Percentiles rank a stretch among this genome's conserved stretches.
Evolutionary conservation across 352 stramenopile species (phyloP).

Genomic region (Globisporangium nagaii): DNA sequence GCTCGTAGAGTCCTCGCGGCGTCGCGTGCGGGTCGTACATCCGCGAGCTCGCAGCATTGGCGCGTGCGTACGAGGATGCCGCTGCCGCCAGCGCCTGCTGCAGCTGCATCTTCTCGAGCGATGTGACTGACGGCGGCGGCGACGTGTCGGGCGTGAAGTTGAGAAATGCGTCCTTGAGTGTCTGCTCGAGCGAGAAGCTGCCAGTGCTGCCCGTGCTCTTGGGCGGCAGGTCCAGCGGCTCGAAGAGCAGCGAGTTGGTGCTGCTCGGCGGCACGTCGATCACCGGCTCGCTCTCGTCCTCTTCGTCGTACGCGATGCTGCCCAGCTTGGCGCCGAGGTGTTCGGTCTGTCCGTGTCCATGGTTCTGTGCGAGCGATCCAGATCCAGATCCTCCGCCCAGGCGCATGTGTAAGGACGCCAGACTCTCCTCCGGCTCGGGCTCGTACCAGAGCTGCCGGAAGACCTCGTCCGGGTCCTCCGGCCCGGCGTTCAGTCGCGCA

Average conservation of each 20-base stretch:
- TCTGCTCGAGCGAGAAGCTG: slow-evolving; percentile 12
- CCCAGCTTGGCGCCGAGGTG: not conserved
- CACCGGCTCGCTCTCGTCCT: not conserved
- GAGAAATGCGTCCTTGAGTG: slow-evolving; percentile 24
- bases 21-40: not conserved
- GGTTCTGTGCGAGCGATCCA: no score
- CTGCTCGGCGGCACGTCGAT: slow-evolving; percentile 9
- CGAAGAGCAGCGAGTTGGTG: slow-evolving; percentile 17
- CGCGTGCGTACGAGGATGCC: not conserved
- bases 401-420: not conserved
- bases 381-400: not conserved
- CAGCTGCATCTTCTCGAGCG: not conserved
- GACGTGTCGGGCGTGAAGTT: slow-evolving; percentile 17
- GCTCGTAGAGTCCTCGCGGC: not conserved
- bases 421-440: slow-evolving; percentile 2
- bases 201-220: slow-evolving; percentile 8
- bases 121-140: not conserved
- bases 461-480: slow-evolving; percentile 12
- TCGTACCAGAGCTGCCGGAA: slow-evolving; percentile 11
- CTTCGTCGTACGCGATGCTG: not conserved
- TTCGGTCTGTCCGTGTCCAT: not conserved
- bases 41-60: not conserved
- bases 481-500: not conserved
- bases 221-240: slow-evolving; percentile 11
- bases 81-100: not conserved